A percentile compares a stretch with the other conserved stretches of the same genome.
Evolutionary conservation across 805 yeast genomes (phyloP).

Genomic region (Candida ovalis): DNA sequence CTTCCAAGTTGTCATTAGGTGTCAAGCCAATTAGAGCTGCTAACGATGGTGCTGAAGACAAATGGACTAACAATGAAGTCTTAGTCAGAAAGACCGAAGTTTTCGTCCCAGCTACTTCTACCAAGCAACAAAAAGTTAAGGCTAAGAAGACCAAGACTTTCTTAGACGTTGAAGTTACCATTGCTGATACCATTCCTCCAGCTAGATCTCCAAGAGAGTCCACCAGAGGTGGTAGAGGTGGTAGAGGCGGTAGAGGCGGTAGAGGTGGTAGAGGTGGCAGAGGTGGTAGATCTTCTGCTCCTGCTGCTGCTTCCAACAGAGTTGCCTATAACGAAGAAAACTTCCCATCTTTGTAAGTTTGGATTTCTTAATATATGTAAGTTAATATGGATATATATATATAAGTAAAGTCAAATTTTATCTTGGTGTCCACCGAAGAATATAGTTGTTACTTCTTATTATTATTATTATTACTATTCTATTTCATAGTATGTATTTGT

Average conservation of each 20-base stretch:
- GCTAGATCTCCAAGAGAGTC: constrained; percentile 31
- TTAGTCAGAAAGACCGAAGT: constrained; percentile 63
- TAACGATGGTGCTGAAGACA: constrained; percentile 56
- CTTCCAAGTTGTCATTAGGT: constrained; percentile 29
- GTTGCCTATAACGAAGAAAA: constrained; percentile 44
- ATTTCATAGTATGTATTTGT: too few species aligned
- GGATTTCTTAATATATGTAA: background rate
- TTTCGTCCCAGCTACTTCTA: constrained; percentile 54
- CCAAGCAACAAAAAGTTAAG: constrained; percentile 70
- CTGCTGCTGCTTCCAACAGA: constrained; percentile 33
- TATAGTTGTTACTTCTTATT: background rate
- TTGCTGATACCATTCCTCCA: constrained; percentile 53
- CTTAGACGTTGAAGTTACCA: constrained; percentile 71
- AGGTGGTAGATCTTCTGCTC: constrained; percentile 21
- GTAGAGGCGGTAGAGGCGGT: constrained; percentile 28
- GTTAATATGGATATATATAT: background rate
- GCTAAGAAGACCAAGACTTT: constrained; percentile 75
- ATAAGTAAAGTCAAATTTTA: background rate
- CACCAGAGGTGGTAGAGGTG: constrained; percentile 30
- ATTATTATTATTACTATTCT: background rate
- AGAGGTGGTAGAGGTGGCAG: constrained; percentile 23
- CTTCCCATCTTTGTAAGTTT: constrained; percentile 65
- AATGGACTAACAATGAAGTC: constrained; percentile 52
- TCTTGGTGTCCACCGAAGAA: background rate
- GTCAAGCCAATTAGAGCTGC: constrained; percentile 42